Evolutionary conservation across 768 basidiomycete genomes (phyloP).

Genomic region (Auriculariales sp.): DNA sequence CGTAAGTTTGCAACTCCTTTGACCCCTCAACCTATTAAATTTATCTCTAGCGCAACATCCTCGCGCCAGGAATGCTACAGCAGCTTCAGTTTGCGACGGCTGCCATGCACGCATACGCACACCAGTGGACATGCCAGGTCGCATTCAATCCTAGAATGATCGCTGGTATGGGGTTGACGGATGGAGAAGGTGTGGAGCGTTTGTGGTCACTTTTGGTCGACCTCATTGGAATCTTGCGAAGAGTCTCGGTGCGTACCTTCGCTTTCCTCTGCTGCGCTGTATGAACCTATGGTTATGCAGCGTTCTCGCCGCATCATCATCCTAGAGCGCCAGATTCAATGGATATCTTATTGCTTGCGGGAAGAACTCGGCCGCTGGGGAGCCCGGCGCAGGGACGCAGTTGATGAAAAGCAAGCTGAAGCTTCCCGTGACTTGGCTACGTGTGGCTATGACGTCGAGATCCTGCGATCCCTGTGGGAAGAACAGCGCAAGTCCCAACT

Average conservation of each 20-base stretch:
- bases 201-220: constrained; percentile 22
- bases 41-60: constrained; percentile 12
- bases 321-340: constrained; percentile 17
- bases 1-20: not conserved
- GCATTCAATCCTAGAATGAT: constrained; percentile 15
- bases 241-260: not conserved
- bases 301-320: constrained; percentile 17
- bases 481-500: constrained; percentile 18
- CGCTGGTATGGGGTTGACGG: constrained; percentile 17
- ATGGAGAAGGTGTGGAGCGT: constrained; percentile 19
- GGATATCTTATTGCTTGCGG: constrained; percentile 13
- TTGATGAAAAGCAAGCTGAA: constrained; percentile 6
- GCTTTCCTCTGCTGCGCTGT: not conserved
- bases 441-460: constrained; percentile 7
- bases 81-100: not conserved
- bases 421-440: constrained; percentile 9
- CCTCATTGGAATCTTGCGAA: constrained; percentile 13
- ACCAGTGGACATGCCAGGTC: not conserved
- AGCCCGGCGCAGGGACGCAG: constrained; percentile 9
- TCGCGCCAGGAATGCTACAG: constrained; percentile 12
- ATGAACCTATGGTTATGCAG: constrained; percentile 5
- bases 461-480: constrained; percentile 19
- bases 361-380: constrained; percentile 22
- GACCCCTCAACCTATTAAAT: not conserved
- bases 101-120: constrained; percentile 7